Conservation (phyloP, 2,329 filamentous ascomycete species). For the Aspergillus transmontanensis region DNA sequence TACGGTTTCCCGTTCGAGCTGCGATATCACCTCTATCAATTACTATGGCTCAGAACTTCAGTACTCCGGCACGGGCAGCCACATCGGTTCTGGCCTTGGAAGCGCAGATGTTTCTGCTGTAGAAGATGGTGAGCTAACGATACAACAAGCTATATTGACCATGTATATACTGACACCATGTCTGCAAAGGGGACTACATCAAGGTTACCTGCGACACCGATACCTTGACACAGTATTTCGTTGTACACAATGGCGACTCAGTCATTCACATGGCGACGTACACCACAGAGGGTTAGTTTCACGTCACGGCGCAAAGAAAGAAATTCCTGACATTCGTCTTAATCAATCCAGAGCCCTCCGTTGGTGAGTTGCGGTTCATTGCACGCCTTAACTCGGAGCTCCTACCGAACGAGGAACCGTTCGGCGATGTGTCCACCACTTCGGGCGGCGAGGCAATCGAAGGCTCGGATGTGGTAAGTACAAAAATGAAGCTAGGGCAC, state of each 20-base stretch:
- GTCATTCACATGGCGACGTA: conserved; percentile 65
- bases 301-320: conserved; percentile 3
- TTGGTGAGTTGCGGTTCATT: conserved; percentile 67
- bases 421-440: conserved; percentile 59
- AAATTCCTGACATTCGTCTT: not conserved
- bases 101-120: conserved; percentile 56
- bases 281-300: conserved; percentile 50
- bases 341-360: conserved; percentile 46
- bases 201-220: conserved; percentile 64
- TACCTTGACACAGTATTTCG: conserved; percentile 66
- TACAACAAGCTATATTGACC: not conserved
- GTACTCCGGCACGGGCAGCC: conserved; percentile 54
- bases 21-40: conserved; percentile 66
- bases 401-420: conserved; percentile 57
- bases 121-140: conserved; percentile 34
- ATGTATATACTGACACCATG: not conserved
- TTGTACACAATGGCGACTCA: conserved; percentile 62
- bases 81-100: conserved; percentile 63
- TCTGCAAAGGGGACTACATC: conserved; percentile 49
- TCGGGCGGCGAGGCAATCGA: conserved; percentile 58
- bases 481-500: not conserved
- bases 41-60: conserved; percentile 64
- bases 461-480: conserved; percentile 54
- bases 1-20: conserved; percentile 56
- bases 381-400: conserved; percentile 58